These are phyloP conservation scores for Seminavis robusta DNA, from an alignment of 108 stramenopile genomes.

Conservation along the genomic window DNA sequence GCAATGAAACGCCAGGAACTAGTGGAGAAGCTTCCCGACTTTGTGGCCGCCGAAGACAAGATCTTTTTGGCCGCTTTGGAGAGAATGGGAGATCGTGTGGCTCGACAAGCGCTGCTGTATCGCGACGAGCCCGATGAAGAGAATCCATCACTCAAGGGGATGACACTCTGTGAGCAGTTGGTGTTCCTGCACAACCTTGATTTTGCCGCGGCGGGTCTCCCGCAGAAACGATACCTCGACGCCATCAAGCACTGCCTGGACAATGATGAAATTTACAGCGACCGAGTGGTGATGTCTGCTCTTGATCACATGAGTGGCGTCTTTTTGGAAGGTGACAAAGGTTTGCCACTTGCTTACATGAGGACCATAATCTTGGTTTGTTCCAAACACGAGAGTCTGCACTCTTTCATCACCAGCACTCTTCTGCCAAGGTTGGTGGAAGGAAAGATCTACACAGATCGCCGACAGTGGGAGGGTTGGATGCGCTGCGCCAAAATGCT, in stretches of 20 bases:
- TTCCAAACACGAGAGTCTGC: conserved; percentile 86
- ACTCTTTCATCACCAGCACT: conserved; percentile 80
- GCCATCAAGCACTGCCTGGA: conserved; percentile 74
- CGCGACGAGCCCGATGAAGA: conserved; percentile 76
- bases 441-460: conserved; percentile 71
- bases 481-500: conserved; percentile 89
- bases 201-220: conserved; percentile 64
- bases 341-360: conserved; percentile 88
- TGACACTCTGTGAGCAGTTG: conserved; percentile 82
- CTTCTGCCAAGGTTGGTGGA: conserved; percentile 81
- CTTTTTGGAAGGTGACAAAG: conserved; percentile 55
- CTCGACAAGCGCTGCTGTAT: conserved; percentile 67
- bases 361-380: conserved; percentile 82
- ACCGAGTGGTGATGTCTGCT: conserved; percentile 73
- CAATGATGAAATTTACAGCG: conserved; percentile 73
- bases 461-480: conserved; percentile 88
- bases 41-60: conserved; percentile 63
- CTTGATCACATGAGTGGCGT: conserved; percentile 76
- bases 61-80: conserved; percentile 65
- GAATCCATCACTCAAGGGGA: conserved; percentile 57
- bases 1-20: conserved; percentile 70
- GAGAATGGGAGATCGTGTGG: conserved; percentile 72
- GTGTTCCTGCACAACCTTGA: conserved; percentile 83
- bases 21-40: conserved; percentile 50
- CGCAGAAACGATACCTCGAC: conserved; percentile 80